Percentiles rank a stretch among this genome's conserved stretches.
Evolutionary conservation across 306 rosid species (phyloP).

Genomic region (Fragaria nilgerrensis): DNA sequence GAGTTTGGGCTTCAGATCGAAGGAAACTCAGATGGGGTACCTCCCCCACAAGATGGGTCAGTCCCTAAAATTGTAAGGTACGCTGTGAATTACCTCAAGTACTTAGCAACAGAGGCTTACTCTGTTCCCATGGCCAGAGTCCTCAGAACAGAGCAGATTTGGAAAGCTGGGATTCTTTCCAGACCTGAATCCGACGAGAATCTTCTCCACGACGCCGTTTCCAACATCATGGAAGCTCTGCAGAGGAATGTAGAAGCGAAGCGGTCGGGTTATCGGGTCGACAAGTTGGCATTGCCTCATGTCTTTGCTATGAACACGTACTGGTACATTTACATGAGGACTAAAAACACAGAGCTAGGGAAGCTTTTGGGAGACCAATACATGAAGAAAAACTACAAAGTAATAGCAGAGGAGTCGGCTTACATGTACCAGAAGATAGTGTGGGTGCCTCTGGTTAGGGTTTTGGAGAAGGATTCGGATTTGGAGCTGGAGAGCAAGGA

Average conservation of each 20-base stretch:
- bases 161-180: slow-evolving; percentile 54
- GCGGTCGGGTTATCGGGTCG: slow-evolving; percentile 42
- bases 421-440: slow-evolving; percentile 69
- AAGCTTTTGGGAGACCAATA: slow-evolving; percentile 58
- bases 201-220: slow-evolving; percentile 51
- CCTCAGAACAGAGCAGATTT: slow-evolving; percentile 63
- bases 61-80: slow-evolving; percentile 79
- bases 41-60: slow-evolving; percentile 70
- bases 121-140: slow-evolving; percentile 57
- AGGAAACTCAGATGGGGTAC: slow-evolving; percentile 62
- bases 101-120: slow-evolving; percentile 56
- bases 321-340: slow-evolving; percentile 92
- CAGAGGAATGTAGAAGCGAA: slow-evolving; percentile 72
- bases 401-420: slow-evolving; percentile 69
- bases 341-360: slow-evolving; percentile 73
- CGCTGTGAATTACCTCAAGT: slow-evolving; percentile 74
- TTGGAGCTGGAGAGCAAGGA: slow-evolving; percentile 38
- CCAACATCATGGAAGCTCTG: slow-evolving; percentile 75
- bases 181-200: slow-evolving; percentile 41
- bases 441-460: slow-evolving; percentile 56
- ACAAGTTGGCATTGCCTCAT: slow-evolving; percentile 41
- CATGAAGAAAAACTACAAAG: slow-evolving; percentile 53
- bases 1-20: slow-evolving; percentile 86
- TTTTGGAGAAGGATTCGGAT: slow-evolving; percentile 54
- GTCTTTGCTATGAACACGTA: slow-evolving; percentile 71